Evolutionary conservation across 305 asterid species (phyloP).

Genomic region (Fraxinus sp.): DNA sequence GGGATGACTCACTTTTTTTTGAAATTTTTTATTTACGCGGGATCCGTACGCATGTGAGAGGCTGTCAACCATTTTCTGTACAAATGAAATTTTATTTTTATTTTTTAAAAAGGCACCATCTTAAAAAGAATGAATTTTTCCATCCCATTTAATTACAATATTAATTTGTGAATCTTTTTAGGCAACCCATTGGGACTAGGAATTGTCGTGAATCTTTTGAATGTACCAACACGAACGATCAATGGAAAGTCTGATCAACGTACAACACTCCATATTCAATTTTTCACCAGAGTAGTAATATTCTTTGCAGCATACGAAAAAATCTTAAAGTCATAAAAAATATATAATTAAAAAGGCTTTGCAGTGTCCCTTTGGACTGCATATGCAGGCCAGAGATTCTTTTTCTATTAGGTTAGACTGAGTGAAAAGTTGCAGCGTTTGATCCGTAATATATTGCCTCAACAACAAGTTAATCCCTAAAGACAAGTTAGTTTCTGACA

Average conservation of each 20-base stretch:
- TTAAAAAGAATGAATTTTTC: background rate
- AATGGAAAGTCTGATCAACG: background rate
- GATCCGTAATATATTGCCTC: background rate
- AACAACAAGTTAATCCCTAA: too few species aligned
- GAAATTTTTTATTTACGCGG: too few species aligned
- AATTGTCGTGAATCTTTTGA: background rate
- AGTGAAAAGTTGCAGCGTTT: background rate
- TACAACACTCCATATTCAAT: background rate
- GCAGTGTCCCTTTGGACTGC: background rate
- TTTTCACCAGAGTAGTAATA: background rate
- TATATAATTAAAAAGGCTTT: background rate
- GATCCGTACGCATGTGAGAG: too few species aligned
- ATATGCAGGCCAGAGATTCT: background rate
- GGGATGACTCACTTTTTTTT: too few species aligned
- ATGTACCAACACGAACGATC: background rate
- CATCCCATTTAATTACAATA: background rate
- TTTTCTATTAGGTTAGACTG: background rate
- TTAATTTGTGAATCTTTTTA: background rate
- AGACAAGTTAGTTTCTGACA: too few species aligned
- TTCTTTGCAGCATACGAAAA: background rate
- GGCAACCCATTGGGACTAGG: background rate
- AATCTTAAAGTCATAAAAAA: background rate
- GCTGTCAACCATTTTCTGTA: too few species aligned
- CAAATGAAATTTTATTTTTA: too few species aligned
- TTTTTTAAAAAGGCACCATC: background rate